These are phyloP conservation scores for Vigna unguiculata DNA, from an alignment of 306 rosid species.

Conservation along the genomic window DNA sequence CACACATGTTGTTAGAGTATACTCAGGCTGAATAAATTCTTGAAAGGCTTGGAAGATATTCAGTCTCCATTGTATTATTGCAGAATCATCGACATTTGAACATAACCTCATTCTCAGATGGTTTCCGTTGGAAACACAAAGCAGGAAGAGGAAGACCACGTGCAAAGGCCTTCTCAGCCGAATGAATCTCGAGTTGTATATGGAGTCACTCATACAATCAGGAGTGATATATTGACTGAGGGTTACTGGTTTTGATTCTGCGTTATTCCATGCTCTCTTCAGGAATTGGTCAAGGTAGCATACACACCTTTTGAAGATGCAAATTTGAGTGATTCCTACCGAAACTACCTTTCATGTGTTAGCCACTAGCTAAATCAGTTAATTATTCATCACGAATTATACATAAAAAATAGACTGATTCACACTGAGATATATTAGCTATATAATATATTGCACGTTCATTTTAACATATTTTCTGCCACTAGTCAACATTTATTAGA, in stretches of 20 bases:
- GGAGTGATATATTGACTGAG: conserved; percentile 20
- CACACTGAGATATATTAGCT: too few species aligned
- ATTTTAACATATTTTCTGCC: too few species aligned
- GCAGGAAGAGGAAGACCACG: conserved; percentile 36
- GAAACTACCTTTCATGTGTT: neutral
- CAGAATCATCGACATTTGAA: conserved; percentile 16
- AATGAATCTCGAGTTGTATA: conserved; percentile 19
- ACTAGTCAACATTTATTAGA: too few species aligned
- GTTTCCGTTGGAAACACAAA: conserved; percentile 22
- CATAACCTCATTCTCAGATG: conserved; percentile 24
- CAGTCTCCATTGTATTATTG: neutral
- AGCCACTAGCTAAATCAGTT: neutral
- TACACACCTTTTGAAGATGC: neutral
- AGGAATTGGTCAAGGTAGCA: conserved; percentile 21
- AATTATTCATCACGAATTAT: neutral
- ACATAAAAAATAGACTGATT: neutral
- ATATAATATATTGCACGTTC: too few species aligned
- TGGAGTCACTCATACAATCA: conserved; percentile 24
- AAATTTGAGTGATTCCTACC: neutral
- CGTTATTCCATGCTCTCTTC: conserved; percentile 14
- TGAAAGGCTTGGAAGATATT: neutral
- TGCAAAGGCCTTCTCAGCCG: conserved; percentile 29
- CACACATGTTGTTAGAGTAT: conserved; percentile 95
- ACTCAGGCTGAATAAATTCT: conserved; percentile 66
- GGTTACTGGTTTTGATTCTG: conserved; percentile 33